Base-by-base conservation (phyloP, 2,329 filamentous ascomycete species). In the Alternaria brassicicola region DNA sequence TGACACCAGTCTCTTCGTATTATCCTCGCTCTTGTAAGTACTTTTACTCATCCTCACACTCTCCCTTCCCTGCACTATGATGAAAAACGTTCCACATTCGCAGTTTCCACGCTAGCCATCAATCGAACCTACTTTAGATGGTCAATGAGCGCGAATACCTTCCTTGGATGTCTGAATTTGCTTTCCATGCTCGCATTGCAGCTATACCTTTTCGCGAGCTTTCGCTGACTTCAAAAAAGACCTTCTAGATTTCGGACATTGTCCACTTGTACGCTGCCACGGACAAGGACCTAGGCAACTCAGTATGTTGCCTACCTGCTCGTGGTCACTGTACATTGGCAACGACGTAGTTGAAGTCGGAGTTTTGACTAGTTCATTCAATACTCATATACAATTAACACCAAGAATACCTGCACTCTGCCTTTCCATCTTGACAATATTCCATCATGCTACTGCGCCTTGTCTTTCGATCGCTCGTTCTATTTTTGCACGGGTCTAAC, bases 91-190 rank as follows among this genome's bases (percentile, higher is more conserved):
- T 83, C 88, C 85, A 82, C 86, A 91, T 92, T 93, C 89, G 89
- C 89, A 92, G 89, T 92, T 92, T 92, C 87, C 89, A 91, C 89
- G 90, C 83, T 88, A 90, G 87, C 84, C 85, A 84, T 84, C 80
- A 74, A 69, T 73, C 77, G 86, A 89, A 88, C 87, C 87, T 86
- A 84, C 79, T 80, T 67, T 50, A 84, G 84, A 74, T 74, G 85
- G 84, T 81, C 88, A 74, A 88, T 90, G 88, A 90, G 84, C 84
- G 88, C 71, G 67, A 72, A 70, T 73, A 71, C 78, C 87, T 89
- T 90, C 88, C 87, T 90, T 90, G 88, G 88, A 90, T 90, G 88
- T 89, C 87, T 89, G 86, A 89, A 89, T 81, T 9, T 33, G 51
- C 58, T 52, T 47, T 62, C 30, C 28, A 59, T 42, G 7, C 17